Evolutionary conservation across 2,329 filamentous ascomycete species (phyloP), one percentile per base, ranked within the genome.

Genomic region (Thelonectria rubi): DNA sequence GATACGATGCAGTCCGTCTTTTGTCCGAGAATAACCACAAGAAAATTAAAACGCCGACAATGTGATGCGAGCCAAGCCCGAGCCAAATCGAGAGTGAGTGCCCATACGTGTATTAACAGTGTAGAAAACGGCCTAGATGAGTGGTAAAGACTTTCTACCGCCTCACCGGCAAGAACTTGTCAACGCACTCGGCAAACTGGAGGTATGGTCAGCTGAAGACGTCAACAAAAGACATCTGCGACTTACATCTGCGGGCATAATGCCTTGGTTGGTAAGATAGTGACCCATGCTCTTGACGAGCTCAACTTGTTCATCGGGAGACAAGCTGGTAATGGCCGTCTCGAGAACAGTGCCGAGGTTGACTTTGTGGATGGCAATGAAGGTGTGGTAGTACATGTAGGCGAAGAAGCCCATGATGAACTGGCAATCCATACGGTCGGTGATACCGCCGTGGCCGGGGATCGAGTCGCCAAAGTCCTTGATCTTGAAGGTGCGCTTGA

Each of bases 371-470:
- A 93, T 84, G 4, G 94, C 94, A 73, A 99, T 94, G 77, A 99
- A 99, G 73, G 91, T 95, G 77, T 97, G 94, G 80, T 96, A 99
- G 81, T 99, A 99, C 86, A 99, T 94, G 82, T 93, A 98, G 15
- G 94, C 88, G 73, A 99, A 98, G 79, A 97, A 95, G 9, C 95
- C 95, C 95, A 99, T 99, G 82, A 98, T 98, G 81, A 99, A 99
- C 76, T 99, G 95, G 77, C 95, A 99, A 76, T 99, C 95, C 94
- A 99, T 98, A 64, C 95, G 91, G 76, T 99, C 95, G 15, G 95
- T 99, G 81, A 99, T 98, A 70, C 95, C 95, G 63, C 95, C 95
- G 73, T 99, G 95, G 20, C 95, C 95, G 1, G 95, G 95, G 70
- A 99, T 99, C 1, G 93, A 97, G 78, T 99, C 92, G 69, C 95